Percentiles rank a stretch among this genome's conserved stretches.
Conservation (phyloP, 148 eudicot species). For the Vaccinium vitisidaea region DNA sequence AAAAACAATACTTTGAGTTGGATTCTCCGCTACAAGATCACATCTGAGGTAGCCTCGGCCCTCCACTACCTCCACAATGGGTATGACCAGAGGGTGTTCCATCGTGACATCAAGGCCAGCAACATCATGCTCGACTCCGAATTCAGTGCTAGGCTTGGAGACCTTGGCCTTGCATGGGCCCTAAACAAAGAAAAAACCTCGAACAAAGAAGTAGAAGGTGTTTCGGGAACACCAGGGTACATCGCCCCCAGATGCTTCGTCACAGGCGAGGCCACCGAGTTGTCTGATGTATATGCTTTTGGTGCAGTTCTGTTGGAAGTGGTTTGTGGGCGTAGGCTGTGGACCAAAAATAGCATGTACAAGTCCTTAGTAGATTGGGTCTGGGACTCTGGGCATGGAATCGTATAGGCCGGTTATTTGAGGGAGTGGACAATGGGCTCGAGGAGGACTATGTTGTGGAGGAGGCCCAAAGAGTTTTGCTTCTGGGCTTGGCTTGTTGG, state of each 20-base stretch:
- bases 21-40: too few relatives aligned
- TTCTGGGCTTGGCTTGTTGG: conserved; percentile 70
- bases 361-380: conserved; percentile 72
- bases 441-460: conserved; percentile 38
- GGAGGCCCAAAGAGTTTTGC: conserved; percentile 58
- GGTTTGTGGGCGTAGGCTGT: conserved; percentile 61
- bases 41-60: too few relatives aligned
- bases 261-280: conserved; percentile 72
- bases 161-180: conserved; percentile 84
- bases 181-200: conserved; percentile 67
- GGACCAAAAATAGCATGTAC: conserved; percentile 44
- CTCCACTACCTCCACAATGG: conserved; percentile 44
- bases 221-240: conserved; percentile 77
- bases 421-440: conserved; percentile 60
- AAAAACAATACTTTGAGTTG: too few relatives aligned
- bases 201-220: conserved; percentile 64
- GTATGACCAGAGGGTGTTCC: conserved; percentile 72
- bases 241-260: conserved; percentile 87
- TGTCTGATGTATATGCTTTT: conserved; percentile 12
- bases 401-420: conserved; percentile 49
- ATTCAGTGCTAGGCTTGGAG: conserved; percentile 84
- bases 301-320: conserved; percentile 47
- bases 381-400: conserved; percentile 75
- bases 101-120: conserved; percentile 84
- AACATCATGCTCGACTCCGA: conserved; percentile 75